A percentile compares a stretch with the other conserved stretches of the same genome.
Conservation (phyloP, 768 basidiomycete species). For the Mrakia gelida region DNA sequence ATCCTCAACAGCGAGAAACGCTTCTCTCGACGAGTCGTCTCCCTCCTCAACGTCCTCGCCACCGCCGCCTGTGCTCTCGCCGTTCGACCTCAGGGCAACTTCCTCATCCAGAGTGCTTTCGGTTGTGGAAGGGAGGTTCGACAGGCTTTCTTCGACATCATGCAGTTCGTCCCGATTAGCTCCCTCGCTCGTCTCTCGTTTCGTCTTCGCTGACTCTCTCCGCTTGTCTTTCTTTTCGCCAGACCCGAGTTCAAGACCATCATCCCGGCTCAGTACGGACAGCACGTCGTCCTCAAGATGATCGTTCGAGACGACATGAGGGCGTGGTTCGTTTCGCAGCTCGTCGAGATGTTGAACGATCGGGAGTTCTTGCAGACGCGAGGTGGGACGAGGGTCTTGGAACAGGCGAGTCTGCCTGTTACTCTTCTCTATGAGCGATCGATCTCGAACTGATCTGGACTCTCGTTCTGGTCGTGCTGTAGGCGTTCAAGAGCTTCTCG, state of each 20-base stretch:
- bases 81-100: constrained; percentile 15
- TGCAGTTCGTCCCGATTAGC: not conserved
- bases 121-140: constrained; percentile 11
- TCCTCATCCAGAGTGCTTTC: constrained; percentile 11
- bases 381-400: constrained; percentile 7
- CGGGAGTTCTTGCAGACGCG: constrained; percentile 6
- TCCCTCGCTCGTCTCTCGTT: too few species aligned
- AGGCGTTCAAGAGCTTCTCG: constrained; percentile 17
- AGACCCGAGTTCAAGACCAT: constrained; percentile 15
- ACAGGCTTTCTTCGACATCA: constrained; percentile 11
- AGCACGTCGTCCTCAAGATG: constrained; percentile 19
- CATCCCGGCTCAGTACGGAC: not conserved
- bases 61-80: not conserved
- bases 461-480: not conserved
- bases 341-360: not conserved
- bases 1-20: constrained; percentile 15
- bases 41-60: constrained; percentile 10
- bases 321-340: not conserved
- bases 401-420: not conserved
- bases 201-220: too few species aligned
- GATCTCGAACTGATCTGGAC: too few species aligned
- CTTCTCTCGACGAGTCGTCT: constrained; percentile 9
- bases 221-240: too few species aligned
- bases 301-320: constrained; percentile 19
- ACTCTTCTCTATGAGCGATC: too few species aligned